Percentiles rank a stretch among this genome's conserved stretches.
Conservation (phyloP, 225 moss, liverwort and hornwort species). For the Marchantia paleacea region DNA sequence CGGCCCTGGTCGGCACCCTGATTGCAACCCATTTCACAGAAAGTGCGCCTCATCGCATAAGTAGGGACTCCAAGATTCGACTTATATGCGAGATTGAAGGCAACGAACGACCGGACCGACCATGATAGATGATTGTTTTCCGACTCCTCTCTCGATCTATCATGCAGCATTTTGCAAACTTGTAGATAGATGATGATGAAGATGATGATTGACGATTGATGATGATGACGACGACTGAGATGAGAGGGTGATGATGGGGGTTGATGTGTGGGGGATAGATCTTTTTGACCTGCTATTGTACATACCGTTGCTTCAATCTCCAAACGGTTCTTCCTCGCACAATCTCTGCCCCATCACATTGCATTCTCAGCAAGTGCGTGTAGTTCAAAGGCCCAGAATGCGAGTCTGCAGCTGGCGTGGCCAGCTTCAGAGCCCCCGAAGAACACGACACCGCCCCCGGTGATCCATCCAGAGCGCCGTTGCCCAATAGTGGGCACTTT, state of each 20-base stretch:
- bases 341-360: slow-evolving; percentile 59
- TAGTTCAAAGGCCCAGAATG: slow-evolving; percentile 37
- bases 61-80: slow-evolving; percentile 12
- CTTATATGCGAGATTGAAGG: slow-evolving; percentile 5
- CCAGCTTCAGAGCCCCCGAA: slow-evolving; percentile 57
- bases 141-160: background rate
- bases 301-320: slow-evolving; percentile 61
- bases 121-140: slow-evolving; percentile 9
- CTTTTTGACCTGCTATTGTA: slow-evolving; percentile 31
- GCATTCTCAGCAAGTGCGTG: slow-evolving; percentile 75
- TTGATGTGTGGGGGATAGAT: slow-evolving; percentile 6
- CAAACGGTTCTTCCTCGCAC: slow-evolving; percentile 77
- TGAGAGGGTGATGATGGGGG: background rate
- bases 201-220: slow-evolving; percentile 1
- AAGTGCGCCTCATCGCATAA: slow-evolving; percentile 8
- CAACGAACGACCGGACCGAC: slow-evolving; percentile 10
- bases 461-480: slow-evolving; percentile 69
- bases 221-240: background rate
- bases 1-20: slow-evolving; percentile 10
- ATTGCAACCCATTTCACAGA: slow-evolving; percentile 3
- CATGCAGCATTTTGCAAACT: slow-evolving; percentile 9
- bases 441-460: slow-evolving; percentile 73
- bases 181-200: slow-evolving; percentile 2
- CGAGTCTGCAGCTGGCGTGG: slow-evolving; percentile 32
- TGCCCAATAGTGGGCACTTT: slow-evolving; percentile 32